Base-by-base conservation (phyloP, 495 filamentous ascomycete species). In the Acidomyces sp. region DNA sequence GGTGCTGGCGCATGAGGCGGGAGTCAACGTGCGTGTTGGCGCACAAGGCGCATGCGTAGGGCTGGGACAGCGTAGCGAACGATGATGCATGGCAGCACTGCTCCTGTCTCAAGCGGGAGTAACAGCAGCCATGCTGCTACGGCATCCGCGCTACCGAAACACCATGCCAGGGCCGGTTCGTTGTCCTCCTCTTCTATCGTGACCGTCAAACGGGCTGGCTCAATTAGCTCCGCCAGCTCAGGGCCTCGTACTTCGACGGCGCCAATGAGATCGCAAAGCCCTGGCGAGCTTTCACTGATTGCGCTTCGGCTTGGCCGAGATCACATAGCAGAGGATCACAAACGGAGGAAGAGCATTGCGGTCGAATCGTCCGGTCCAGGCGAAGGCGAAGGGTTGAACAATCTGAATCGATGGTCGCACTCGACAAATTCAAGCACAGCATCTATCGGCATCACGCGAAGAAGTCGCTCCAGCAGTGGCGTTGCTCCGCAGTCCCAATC, bases 321-420 rank as follows among this genome's bases (percentile, higher is more conserved):
- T n/a, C 31, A 26, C 7, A 22, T 36, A 7, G 18, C 46, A 17
- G 25, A 33, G 18, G 37, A 41, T 23, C 46, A 43, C 30, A 51
- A 43, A 46, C 57, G 57, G 18, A 55, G 53, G 30, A 51, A 51
- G 25, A 62, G 55, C 48, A 47, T 56, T 22, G 58, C 52, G 11
- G 33, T 45, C 34, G 52, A 52, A n/a, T 34, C 48, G n/a, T 24
- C 43, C n/a, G 56, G 62, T 19, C 62, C 58, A 33, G 67, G 61
- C 38, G 59, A 77, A 41, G 69, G 65, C 51, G 80, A 83, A 52
- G 74, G 75, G 3, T 60, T 85, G 29, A 75, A 72, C 23, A 84
- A 77, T 43, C 68, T 85, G 53, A 85, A 88, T 59, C 77, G 82
- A 39, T 88, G 82, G 84, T 87, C 82, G 20, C 73, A 78, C 20